phyloP scores from a whole-genome alignment of 2,329 filamentous ascomycete genomes.

The Neospermospora avenae region DNA sequence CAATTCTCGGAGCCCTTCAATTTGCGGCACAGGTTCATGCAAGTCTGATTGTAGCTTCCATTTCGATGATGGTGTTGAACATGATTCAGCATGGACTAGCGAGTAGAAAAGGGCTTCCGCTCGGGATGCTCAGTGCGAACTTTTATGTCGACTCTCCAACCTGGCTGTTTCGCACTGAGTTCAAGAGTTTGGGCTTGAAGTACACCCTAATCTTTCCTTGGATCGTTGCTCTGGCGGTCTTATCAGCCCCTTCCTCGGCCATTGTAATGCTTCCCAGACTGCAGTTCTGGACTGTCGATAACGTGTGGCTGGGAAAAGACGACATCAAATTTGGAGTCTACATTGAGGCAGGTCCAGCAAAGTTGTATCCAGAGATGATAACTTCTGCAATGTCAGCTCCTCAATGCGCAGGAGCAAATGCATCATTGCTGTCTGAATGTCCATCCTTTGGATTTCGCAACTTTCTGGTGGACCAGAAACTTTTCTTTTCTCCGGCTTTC shows the following conservation, averaged over 20 bases:
- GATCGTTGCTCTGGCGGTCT: not conserved
- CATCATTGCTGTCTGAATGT: constrained; percentile 2
- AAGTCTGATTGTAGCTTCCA: constrained; percentile 2
- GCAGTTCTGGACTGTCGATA: constrained; percentile 7
- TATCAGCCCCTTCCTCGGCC: constrained; percentile 8
- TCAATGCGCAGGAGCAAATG: constrained; percentile 2
- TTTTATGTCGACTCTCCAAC: constrained; percentile 3
- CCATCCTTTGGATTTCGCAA: constrained; percentile 1
- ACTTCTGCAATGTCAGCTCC: not conserved
- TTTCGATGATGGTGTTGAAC: constrained; percentile 10
- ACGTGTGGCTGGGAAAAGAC: constrained; percentile 2
- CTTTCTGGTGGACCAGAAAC: not conserved
- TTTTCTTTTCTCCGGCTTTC: not conserved
- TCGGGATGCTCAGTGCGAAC: constrained; percentile 8
- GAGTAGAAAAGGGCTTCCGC: constrained; percentile 1
- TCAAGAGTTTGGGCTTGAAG: not conserved
- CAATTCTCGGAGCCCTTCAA: constrained; percentile 7
- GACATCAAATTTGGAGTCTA: constrained; percentile 9
- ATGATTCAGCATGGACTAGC: not conserved
- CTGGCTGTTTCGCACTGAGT: constrained; percentile 5
- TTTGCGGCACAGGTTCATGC: constrained; percentile 12
- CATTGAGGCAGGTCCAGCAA: not conserved
- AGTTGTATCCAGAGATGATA: not conserved
- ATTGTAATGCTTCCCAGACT: constrained; percentile 12
- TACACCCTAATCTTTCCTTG: not conserved